Base-by-base conservation (phyloP, 148 eudicot genomes). In the Salicornia ramosissima region DNA sequence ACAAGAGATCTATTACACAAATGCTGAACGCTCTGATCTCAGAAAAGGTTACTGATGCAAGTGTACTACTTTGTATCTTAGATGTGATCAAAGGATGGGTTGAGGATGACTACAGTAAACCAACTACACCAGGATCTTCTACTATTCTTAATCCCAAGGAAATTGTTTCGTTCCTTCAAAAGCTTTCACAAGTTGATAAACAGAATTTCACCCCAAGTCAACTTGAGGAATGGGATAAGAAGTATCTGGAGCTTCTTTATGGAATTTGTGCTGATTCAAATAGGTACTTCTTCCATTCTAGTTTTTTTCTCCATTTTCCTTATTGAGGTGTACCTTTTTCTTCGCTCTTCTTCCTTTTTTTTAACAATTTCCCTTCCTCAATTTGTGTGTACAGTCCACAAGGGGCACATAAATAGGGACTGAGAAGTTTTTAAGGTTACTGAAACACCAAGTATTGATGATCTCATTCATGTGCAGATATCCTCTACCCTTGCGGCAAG, bases 131-230 rank as follows among this genome's bases (percentile, higher is more conserved):
- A 79, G 85, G 75, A 75, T 78, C 86, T 16, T 81, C 71, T 81
- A 79, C 81, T 71, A 83, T 87, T 74, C 86, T 95, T 42, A 78
- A 86, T 66, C 74, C 87, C 2, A 95, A 95, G 76, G 99, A 95
- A 76, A 91, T 87, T 19, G 90, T 95, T 31, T 83, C 99, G 54
- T 89, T 95, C 75, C 90, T 95, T 68, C 97, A 95, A 57, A 95
- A 91, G 82, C 89, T 95, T 65, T 95, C 99, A 47, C 97, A 95
- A 82, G 94, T 89, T 58, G 99, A 95, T 71, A 95, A 85, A 81
- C 97, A 82, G 61, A 87, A 79, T 76, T 89, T 91, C 45, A 67
- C 84, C 19, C 79, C 86, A 22, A 76, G 72, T 77, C 80, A 80
- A 72, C 70, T 80, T 25, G 97, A 95, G 74, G 99, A 91, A 78